Percentiles rank a stretch among this genome's conserved stretches.
phyloP scores from a whole-genome alignment of 2,329 filamentous ascomycete species.

The Penicillium sp. region DNA sequence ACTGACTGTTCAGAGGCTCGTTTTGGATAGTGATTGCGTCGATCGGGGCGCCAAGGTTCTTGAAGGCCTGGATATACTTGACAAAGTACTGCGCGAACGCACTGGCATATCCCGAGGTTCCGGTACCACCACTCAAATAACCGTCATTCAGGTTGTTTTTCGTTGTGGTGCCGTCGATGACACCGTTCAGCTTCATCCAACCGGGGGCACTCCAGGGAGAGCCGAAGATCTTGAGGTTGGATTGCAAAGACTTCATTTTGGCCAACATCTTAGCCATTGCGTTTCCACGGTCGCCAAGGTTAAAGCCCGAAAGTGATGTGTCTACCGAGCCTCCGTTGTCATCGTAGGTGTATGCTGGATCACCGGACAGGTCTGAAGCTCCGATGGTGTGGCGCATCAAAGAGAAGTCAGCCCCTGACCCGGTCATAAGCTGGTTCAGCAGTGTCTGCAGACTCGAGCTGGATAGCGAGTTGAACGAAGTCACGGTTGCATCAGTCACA shows the following conservation, averaged over 20 bases:
- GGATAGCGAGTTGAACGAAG: constrained; percentile 33
- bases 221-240: constrained; percentile 35
- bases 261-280: constrained; percentile 40
- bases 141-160: constrained; percentile 37
- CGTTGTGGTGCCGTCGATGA: constrained; percentile 24
- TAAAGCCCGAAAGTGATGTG: constrained; percentile 30
- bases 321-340: constrained; percentile 37
- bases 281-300: constrained; percentile 33
- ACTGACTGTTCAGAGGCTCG: constrained; percentile 40
- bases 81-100: constrained; percentile 37
- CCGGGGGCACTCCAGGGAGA: constrained; percentile 40
- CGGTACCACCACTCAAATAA: constrained; percentile 23
- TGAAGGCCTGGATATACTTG: constrained; percentile 39
- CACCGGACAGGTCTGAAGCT: constrained; percentile 35
- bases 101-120: constrained; percentile 32
- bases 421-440: constrained; percentile 35
- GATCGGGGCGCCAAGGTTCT: constrained; percentile 30
- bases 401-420: constrained; percentile 35
- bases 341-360: constrained; percentile 38
- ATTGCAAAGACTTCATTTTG: constrained; percentile 36
- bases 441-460: constrained; percentile 29
- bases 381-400: constrained; percentile 44
- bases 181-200: constrained; percentile 42
- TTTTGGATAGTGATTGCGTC: constrained; percentile 41
- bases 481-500: constrained; percentile 40